Base-by-base conservation (phyloP, 202 grass and related monocot genomes). In the Zizania palustris region DNA sequence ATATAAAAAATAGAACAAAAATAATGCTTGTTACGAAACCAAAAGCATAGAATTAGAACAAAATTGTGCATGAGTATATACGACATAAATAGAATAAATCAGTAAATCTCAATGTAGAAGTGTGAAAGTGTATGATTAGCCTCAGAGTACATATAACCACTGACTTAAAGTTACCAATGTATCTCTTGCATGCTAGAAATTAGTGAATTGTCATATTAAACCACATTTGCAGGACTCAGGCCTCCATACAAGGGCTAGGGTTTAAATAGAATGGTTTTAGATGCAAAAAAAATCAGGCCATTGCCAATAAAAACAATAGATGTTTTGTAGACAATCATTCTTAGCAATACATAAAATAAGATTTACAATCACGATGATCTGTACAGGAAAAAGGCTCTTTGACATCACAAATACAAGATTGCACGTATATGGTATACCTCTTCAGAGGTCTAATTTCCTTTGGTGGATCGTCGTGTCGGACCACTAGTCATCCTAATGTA, bases 361-460 rank as follows among this genome's bases (percentile, higher is more conserved):
- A 73, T 67, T 37, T n/a, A 60, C 10, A 43, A 22, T 58, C 50
- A 60, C 41, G 49, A 66, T 35, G 28, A 50, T 46, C 58, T 65
- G 40, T n/a, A 85, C 13, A 84, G 67, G 56, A 33, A 72, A 65
- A 49, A 34, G 50, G 9, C 50, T 55, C 34, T 67, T 79, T 67
- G n/a, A 43, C 7, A 59, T 42, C 21, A 51, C 15, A 69, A 73
- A 44, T 34, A 74, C 53, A 54, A 66, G 43, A 68, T 42, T 38
- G 43, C 13, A 50, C 28, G 76, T 28, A 3, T 77, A 34, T 63
- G 5, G 34, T n/a, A 81, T 93, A 93, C 96, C 89, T 99, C 96
- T 86, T 92, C 92, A 19, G 87, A 70, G 3, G 92, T 90, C 96
- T 92, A 99, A 58, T 99, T 90, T 53, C 92, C 92, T 79, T 99